A percentile compares a stretch with the other conserved stretches of the same genome.
Evolutionary conservation across 306 rosid species (phyloP).

Genomic region (Gastrolobium villosum): DNA sequence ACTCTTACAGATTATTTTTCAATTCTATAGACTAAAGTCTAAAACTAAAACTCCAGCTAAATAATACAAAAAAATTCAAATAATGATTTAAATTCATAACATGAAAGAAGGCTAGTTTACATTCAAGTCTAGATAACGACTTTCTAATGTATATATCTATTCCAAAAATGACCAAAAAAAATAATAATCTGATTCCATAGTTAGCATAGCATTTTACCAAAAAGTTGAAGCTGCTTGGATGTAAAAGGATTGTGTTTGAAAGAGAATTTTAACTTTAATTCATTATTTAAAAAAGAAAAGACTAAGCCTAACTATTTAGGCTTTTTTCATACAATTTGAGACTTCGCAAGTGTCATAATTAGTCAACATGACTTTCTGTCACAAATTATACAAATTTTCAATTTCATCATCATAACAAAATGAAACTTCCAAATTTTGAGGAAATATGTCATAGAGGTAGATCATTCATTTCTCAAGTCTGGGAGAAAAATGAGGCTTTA

Average conservation of each 20-base stretch:
- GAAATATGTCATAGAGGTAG: not conserved
- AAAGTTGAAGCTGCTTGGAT: not conserved
- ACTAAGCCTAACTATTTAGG: not conserved
- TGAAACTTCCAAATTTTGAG: conserved; percentile 16
- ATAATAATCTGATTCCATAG: not conserved
- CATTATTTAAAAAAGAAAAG: not conserved
- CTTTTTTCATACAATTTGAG: not conserved
- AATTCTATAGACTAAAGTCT: conserved; percentile 21
- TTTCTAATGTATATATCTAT: not conserved
- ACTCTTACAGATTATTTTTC: not conserved
- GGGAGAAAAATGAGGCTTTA: not conserved
- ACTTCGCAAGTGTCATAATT: conserved; percentile 7
- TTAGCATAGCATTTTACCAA: not conserved
- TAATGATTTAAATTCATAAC: not conserved
- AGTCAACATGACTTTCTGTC: conserved; percentile 8
- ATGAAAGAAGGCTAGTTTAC: not conserved
- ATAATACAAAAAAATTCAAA: conserved; percentile 29
- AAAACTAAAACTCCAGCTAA: not conserved
- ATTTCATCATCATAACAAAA: not conserved
- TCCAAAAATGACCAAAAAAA: not conserved
- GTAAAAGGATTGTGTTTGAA: not conserved
- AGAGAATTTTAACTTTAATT: not conserved
- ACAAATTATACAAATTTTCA: not conserved
- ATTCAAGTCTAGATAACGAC: not conserved
- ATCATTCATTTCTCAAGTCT: not conserved